Base-by-base conservation (phyloP, 2,329 filamentous ascomycete genomes). In the Venturia asperata region DNA sequence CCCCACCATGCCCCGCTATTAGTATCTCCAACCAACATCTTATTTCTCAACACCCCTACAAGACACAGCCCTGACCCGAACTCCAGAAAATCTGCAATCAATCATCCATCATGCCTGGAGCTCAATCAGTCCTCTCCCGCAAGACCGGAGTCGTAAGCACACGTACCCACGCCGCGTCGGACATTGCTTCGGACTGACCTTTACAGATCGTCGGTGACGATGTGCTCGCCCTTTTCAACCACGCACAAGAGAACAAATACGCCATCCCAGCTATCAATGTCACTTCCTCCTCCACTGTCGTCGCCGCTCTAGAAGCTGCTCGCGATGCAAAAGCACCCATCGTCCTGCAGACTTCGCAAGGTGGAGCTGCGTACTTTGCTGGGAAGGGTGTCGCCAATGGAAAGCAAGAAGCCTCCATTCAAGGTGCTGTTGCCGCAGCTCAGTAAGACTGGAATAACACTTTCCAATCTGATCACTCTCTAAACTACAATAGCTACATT, bases 361-460 rank as follows among this genome's bases (percentile, higher is more conserved):
- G 94, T 75, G 92, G 92, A 80, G 89, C 91, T 69, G 92, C 92
- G 73, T 96, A 88, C 85, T 96, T 96, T 76, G 90, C 90, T 72
- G 92, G 91, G 66, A 79, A 93, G 93, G 86, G 85, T 76, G 85
- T 96, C 73, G 81, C 85, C 80, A 95, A 96, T 75, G 80, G 82
- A 68, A 83, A 92, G 81, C 94, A 97, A 82, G 83, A 87, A 73
- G 93, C 92, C 68, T 96, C 92, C 70, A 89, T 99, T 75, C 87
- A 88, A 66, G 94, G 94, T 77, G 83, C 90, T 76, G 80, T 97
- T 70, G 92, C 94, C 69, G 92, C 85, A 72, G 94, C 94, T 71
- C 90, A 96, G 82, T 97, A 91, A 83, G 91, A 97, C 81, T 91
- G 92, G 75, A 82, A 89, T 71, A 81, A 97, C 73, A 91, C 94